A percentile compares a stretch with the other conserved stretches of the same genome.
Conservation (phyloP, 2,329 filamentous ascomycete genomes). For the Trichophyton benhamiae region DNA sequence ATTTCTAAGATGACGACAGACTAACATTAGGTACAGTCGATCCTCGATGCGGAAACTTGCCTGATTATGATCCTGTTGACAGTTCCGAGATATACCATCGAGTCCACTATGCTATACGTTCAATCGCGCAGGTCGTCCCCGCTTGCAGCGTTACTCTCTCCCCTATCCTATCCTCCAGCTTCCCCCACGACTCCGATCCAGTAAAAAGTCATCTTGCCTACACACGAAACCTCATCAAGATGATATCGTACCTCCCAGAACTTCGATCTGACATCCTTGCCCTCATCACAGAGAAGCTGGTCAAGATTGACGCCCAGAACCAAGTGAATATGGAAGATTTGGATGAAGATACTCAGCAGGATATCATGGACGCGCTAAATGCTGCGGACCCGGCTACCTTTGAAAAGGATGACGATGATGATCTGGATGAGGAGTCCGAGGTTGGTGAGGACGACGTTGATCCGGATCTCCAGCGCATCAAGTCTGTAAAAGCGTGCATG, state of each 20-base stretch:
- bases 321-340: conserved; percentile 86
- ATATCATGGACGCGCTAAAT: conserved; percentile 41
- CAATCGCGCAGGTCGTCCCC: conserved; percentile 69
- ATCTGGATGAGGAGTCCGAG: conserved; percentile 35
- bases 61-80: conserved; percentile 46
- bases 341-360: conserved; percentile 73
- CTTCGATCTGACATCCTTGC: conserved; percentile 70
- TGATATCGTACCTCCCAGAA: conserved; percentile 66
- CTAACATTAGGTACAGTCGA: conserved; percentile 31
- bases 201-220: conserved; percentile 76
- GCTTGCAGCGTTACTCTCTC: conserved; percentile 61
- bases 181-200: conserved; percentile 65
- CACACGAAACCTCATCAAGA: conserved; percentile 66
- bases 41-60: conserved; percentile 41
- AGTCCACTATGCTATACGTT: conserved; percentile 62
- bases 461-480: conserved; percentile 34
- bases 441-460: conserved; percentile 52
- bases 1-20: neutral
- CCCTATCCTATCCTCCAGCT: conserved; percentile 53
- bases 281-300: conserved; percentile 70
- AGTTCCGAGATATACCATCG: conserved; percentile 56
- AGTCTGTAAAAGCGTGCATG: conserved; percentile 70
- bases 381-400: conserved; percentile 20
- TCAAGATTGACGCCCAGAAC: conserved; percentile 92
- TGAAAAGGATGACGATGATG: conserved; percentile 54